A percentile compares a stretch with the other conserved stretches of the same genome.
Evolutionary conservation across 1,284 basidiomycete species (phyloP).

Genomic region (Sporisorium reilianum): DNA sequence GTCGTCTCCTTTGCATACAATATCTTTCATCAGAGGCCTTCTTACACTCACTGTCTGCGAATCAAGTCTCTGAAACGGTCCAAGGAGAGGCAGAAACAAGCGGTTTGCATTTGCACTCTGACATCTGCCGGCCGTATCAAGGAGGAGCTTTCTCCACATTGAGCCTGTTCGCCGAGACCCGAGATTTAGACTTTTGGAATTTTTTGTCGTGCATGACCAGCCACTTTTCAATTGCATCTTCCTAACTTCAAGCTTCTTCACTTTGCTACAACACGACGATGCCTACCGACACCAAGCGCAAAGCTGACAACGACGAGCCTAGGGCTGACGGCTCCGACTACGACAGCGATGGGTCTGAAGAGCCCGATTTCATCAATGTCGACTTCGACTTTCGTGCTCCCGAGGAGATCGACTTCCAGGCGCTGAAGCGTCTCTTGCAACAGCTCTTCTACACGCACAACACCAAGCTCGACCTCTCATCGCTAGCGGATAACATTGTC

Average conservation of each 20-base stretch:
- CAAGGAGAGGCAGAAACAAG: not conserved
- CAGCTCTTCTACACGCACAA: conserved; percentile 68
- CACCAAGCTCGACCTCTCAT: conserved; percentile 54
- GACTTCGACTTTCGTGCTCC: conserved; percentile 66
- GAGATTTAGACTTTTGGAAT: conserved; percentile 6
- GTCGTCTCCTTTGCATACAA: no score
- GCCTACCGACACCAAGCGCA: conserved; percentile 47
- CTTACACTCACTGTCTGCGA: no score
- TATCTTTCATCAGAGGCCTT: no score
- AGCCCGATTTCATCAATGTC: conserved; percentile 66
- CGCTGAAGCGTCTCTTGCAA: conserved; percentile 63
- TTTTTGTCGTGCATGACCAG: conserved; percentile 24
- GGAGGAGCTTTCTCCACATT: conserved; percentile 15
- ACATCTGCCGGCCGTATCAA: conserved; percentile 13
- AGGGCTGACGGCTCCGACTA: conserved; percentile 44
- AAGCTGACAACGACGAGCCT: conserved; percentile 47
- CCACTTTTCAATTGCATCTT: not conserved
- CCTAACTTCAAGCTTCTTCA: no score
- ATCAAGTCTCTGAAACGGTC: no score
- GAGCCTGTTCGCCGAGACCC: conserved; percentile 9
- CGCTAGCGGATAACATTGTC: conserved; percentile 54
- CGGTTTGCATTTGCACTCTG: not conserved
- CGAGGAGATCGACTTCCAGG: conserved; percentile 60
- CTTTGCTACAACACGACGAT: no score
- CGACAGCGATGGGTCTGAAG: conserved; percentile 46